A percentile compares a stretch with the other conserved stretches of the same genome.
Evolutionary conservation across 306 rosid species (phyloP).

Genomic region (Vigna trinervia): DNA sequence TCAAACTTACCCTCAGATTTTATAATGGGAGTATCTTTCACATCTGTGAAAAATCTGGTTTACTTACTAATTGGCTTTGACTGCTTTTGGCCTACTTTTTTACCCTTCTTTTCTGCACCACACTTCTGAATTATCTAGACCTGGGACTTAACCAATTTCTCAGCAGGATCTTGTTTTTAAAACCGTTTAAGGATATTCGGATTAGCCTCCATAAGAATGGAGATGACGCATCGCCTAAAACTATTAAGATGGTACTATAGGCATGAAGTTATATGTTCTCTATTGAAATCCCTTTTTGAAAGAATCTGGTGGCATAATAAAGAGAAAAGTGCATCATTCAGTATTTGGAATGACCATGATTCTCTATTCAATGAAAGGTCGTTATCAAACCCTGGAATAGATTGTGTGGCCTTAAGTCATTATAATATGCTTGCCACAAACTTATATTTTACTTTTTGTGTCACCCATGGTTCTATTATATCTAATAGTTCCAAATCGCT

Average conservation of each 20-base stretch:
- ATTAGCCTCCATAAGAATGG: neutral
- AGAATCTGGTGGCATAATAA: conserved; percentile 15
- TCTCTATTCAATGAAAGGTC: conserved; percentile 3
- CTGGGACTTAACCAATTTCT: neutral
- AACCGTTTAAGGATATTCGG: neutral
- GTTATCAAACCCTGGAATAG: neutral
- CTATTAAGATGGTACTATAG: neutral
- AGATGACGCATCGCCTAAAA: conserved; percentile 24
- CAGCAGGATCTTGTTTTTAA: neutral
- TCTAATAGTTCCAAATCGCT: no score
- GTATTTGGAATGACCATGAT: conserved; percentile 3
- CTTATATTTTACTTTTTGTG: conserved; percentile 2
- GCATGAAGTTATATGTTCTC: neutral
- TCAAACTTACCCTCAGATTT: neutral
- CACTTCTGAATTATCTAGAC: neutral
- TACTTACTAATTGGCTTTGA: neutral
- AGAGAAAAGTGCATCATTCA: neutral
- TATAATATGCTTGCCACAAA: neutral
- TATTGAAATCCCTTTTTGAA: neutral
- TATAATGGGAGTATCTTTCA: neutral
- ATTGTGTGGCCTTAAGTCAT: neutral
- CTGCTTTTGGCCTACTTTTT: neutral
- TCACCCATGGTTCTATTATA: no score
- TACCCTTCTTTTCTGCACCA: neutral
- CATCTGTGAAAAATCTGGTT: neutral